These are phyloP conservation scores for Barnettozyma pratensis DNA, from an alignment of 805 yeast genomes.

Conservation along the genomic window DNA sequence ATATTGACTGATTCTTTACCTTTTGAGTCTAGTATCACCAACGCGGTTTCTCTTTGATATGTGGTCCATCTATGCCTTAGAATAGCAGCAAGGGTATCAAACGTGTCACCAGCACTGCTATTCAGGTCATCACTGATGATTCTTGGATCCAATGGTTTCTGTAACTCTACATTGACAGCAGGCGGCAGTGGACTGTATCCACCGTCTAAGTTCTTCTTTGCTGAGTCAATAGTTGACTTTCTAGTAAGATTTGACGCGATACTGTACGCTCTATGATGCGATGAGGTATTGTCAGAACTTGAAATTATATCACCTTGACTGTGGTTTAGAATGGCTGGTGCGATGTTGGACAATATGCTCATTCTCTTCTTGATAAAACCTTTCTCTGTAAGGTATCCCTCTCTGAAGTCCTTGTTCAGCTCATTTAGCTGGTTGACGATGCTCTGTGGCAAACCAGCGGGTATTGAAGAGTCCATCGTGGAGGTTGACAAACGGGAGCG, in stretches of 20 bases:
- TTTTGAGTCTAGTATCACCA: constrained; percentile 63
- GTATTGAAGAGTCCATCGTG: constrained; percentile 21
- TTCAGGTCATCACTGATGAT: constrained; percentile 31
- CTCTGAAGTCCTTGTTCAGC: constrained; percentile 48
- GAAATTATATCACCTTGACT: constrained; percentile 1
- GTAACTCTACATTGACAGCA: constrained; percentile 19
- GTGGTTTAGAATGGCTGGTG: constrained; percentile 7
- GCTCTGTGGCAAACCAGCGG: constrained; percentile 17
- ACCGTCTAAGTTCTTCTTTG: constrained; percentile 11
- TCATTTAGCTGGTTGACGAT: constrained; percentile 29
- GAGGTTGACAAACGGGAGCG: not conserved
- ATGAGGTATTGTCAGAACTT: constrained; percentile 5
- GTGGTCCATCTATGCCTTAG: constrained; percentile 66
- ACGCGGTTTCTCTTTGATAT: constrained; percentile 64
- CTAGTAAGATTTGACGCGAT: constrained; percentile 20
- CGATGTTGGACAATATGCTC: constrained; percentile 26
- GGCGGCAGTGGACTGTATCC: constrained; percentile 30
- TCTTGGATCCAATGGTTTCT: constrained; percentile 57
- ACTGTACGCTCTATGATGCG: constrained; percentile 23
- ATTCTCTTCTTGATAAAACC: constrained; percentile 62
- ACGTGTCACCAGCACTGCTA: constrained; percentile 31
- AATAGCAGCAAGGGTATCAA: constrained; percentile 65
- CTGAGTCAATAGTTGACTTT: constrained; percentile 28
- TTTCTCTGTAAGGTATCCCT: constrained; percentile 69
- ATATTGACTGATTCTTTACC: constrained; percentile 77